These are phyloP conservation scores for Suhomyces tanzawaensis DNA, from an alignment of 805 yeast species.

Conservation along the genomic window DNA sequence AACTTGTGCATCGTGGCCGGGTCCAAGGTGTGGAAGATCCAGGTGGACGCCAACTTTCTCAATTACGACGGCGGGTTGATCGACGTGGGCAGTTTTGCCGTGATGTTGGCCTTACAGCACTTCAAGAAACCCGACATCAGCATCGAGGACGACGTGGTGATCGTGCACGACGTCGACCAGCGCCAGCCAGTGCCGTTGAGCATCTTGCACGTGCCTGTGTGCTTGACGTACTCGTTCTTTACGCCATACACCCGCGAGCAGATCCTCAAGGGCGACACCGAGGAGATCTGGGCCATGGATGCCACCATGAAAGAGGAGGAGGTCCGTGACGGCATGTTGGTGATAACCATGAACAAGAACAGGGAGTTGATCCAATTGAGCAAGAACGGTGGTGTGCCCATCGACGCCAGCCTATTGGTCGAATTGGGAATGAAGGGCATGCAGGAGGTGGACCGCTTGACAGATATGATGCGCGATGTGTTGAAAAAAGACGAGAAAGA, in stretches of 20 bases:
- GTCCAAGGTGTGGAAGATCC: conserved; percentile 81
- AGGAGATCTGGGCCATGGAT: conserved; percentile 67
- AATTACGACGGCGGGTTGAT: conserved; percentile 92
- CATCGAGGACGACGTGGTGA: conserved; percentile 53
- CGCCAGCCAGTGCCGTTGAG: conserved; percentile 86
- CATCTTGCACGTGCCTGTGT: conserved; percentile 83
- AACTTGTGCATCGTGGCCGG: conserved; percentile 90
- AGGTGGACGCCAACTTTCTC: conserved; percentile 86
- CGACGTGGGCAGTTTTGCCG: conserved; percentile 89
- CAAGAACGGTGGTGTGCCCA: conserved; percentile 86
- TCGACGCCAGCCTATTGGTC: conserved; percentile 68
- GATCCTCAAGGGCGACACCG: conserved; percentile 63
- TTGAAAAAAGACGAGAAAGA: conserved; percentile 53
- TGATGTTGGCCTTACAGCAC: conserved; percentile 80
- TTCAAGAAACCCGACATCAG: conserved; percentile 82
- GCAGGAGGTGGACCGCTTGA: conserved; percentile 56
- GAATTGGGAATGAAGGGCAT: conserved; percentile 69
- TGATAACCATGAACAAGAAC: conserved; percentile 85
- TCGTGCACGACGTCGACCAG: conserved; percentile 70
- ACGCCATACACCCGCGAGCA: conserved; percentile 64
- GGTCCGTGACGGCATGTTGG: conserved; percentile 72
- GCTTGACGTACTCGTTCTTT: conserved; percentile 85
- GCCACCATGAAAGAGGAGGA: conserved; percentile 75
- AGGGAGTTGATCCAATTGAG: conserved; percentile 87
- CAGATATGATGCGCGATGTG: conserved; percentile 58